Conservation (phyloP, 176 grass and related monocot species). For the Zoysia japonica region DNA sequence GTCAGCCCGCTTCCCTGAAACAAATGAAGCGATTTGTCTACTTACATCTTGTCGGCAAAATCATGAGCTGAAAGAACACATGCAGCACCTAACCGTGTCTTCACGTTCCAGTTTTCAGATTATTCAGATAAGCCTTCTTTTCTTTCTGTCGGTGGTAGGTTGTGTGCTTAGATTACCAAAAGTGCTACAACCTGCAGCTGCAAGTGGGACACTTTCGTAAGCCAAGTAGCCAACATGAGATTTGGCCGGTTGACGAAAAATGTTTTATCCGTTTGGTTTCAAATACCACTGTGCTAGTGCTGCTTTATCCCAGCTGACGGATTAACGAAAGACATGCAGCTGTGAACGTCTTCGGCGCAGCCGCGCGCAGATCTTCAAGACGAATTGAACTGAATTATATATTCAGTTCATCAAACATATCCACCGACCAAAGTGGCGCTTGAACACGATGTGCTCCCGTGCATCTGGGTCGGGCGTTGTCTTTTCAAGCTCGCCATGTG, state of each 20-base stretch:
- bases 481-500: no score
- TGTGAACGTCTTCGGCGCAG: neutral
- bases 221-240: neutral
- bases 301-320: neutral
- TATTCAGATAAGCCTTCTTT: neutral
- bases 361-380: no score
- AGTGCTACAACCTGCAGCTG: neutral
- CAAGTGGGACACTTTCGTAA: conserved; percentile 11
- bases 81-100: neutral
- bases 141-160: conserved; percentile 20
- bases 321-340: neutral
- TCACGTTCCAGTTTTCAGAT: neutral
- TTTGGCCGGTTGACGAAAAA: neutral
- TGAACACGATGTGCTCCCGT: no score
- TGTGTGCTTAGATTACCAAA: neutral
- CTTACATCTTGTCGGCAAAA: neutral
- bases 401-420: no score
- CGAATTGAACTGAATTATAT: no score
- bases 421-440: no score
- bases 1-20: neutral
- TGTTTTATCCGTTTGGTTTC: neutral
- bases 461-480: no score
- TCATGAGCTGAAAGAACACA: neutral
- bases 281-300: neutral
- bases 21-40: neutral